These are phyloP conservation scores for Puccinia brachypodii DNA, from an alignment of 1,284 basidiomycete genomes.

Conservation along the genomic window DNA sequence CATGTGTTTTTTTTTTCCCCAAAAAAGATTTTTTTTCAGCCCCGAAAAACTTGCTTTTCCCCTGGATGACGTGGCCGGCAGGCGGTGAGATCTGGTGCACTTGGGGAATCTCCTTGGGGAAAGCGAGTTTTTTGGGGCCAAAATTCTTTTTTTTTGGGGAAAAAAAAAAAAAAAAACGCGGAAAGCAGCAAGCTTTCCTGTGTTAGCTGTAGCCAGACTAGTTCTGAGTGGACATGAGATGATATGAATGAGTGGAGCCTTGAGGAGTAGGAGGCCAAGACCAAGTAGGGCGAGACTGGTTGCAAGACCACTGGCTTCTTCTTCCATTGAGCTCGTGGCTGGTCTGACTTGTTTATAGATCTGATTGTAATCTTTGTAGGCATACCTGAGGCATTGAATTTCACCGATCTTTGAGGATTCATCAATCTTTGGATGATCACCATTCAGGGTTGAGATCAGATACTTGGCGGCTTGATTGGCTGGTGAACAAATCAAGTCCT, in stretches of 20 bases:
- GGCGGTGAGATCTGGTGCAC: too few relatives aligned
- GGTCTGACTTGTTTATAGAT: slow-evolving; percentile 21
- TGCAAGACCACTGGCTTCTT: slow-evolving; percentile 15
- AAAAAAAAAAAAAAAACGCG: too few relatives aligned
- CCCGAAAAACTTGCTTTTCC: too few relatives aligned
- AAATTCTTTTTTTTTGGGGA: too few relatives aligned
- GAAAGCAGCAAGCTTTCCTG: too few relatives aligned
- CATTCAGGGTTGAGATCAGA: neutral
- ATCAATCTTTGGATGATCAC: slow-evolving; percentile 17
- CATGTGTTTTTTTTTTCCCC: too few relatives aligned
- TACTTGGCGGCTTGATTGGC: slow-evolving; percentile 48
- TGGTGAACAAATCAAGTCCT: slow-evolving; percentile 46
- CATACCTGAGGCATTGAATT: slow-evolving; percentile 45
- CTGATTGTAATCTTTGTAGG: slow-evolving; percentile 38
- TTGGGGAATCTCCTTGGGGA: too few relatives aligned
- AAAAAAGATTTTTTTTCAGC: too few relatives aligned
- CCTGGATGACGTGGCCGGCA: too few relatives aligned
- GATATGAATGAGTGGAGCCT: slow-evolving; percentile 4
- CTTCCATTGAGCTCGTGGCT: neutral
- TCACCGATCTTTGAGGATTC: slow-evolving; percentile 28
- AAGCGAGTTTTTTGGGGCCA: too few relatives aligned
- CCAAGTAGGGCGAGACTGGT: slow-evolving; percentile 37
- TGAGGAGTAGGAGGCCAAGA: slow-evolving; percentile 31
- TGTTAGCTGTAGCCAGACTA: neutral
- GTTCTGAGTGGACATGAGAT: slow-evolving; percentile 6